Percentiles rank a stretch among this genome's conserved stretches.
phyloP scores from a whole-genome alignment of 768 basidiomycete species.

The Coprinopsis strossmayeri region DNA sequence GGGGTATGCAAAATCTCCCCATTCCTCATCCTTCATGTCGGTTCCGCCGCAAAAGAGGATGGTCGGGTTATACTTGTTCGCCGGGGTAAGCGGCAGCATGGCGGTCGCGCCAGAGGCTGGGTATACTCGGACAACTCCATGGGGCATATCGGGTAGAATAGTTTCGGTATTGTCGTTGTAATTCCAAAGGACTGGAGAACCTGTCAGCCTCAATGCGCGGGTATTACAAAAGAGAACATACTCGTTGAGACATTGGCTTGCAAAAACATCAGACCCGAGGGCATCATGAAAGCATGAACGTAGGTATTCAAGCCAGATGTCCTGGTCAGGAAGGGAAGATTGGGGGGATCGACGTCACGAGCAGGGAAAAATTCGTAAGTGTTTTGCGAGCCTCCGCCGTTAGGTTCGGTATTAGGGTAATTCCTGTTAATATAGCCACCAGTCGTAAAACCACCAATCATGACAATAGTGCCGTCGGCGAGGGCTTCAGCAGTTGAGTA shows the following conservation, averaged over 20 bases:
- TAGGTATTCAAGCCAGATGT: constrained; percentile 79
- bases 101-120: constrained; percentile 85
- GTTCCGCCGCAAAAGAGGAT: constrained; percentile 89
- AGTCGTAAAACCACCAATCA: constrained; percentile 76
- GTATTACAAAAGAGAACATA: constrained; percentile 25
- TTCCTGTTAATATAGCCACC: constrained; percentile 81
- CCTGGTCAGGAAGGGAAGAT: constrained; percentile 60
- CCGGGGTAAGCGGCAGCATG: constrained; percentile 88
- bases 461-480: constrained; percentile 67
- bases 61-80: constrained; percentile 81
- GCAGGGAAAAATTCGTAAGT: constrained; percentile 81
- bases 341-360: constrained; percentile 36
- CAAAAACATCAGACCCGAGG: constrained; percentile 72
- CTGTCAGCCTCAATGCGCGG: constrained; percentile 21
- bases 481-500: constrained; percentile 73
- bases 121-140: constrained; percentile 71
- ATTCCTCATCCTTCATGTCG: constrained; percentile 63
- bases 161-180: constrained; percentile 50
- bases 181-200: constrained; percentile 42
- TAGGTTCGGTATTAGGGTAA: constrained; percentile 60
- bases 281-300: constrained; percentile 66
- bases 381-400: constrained; percentile 69
- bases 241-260: constrained; percentile 79
- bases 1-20: constrained; percentile 74
- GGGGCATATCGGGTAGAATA: constrained; percentile 66